phyloP scores from a whole-genome alignment of 1,284 basidiomycete species.

The Trichosporon sp. region DNA sequence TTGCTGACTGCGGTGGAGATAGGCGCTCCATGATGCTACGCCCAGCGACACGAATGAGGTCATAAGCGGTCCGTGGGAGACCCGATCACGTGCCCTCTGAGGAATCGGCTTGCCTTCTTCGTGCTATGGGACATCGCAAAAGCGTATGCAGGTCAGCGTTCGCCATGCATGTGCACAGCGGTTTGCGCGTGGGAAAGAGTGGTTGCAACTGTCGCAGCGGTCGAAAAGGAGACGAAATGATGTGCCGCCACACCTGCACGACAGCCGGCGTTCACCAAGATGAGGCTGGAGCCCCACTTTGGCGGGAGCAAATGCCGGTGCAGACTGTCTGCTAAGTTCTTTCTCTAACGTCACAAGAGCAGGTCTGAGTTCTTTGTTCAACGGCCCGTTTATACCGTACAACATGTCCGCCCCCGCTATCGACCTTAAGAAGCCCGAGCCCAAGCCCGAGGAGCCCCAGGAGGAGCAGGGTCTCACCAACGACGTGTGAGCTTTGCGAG shows the following conservation, averaged over 20 bases:
- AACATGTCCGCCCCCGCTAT: constrained; percentile 41
- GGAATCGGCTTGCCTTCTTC: neutral
- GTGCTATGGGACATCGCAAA: neutral
- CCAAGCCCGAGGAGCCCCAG: constrained; percentile 43
- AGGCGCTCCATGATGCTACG: neutral
- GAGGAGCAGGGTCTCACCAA: constrained; percentile 54
- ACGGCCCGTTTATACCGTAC: constrained; percentile 19
- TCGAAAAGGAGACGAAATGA: neutral
- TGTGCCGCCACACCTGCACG: neutral
- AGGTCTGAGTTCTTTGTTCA: constrained; percentile 12
- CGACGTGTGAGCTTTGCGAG: constrained; percentile 47
- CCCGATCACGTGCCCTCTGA: neutral
- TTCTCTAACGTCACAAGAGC: constrained; percentile 13
- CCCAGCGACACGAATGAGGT: neutral
- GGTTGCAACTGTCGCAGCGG: neutral
- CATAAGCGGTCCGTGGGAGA: constrained; percentile 4
- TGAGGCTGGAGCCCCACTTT: constrained; percentile 20
- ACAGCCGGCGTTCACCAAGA: constrained; percentile 5
- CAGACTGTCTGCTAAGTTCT: constrained; percentile 1
- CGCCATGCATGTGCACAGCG: neutral
- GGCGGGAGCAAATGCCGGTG: constrained; percentile 18
- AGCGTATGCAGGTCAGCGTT: neutral
- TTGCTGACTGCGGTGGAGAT: neutral
- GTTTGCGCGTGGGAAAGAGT: too few species aligned
- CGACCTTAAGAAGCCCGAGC: constrained; percentile 51